These are phyloP conservation scores for Ilex aquifolium DNA, from an alignment of 257 asterid species.

Conservation along the genomic window DNA sequence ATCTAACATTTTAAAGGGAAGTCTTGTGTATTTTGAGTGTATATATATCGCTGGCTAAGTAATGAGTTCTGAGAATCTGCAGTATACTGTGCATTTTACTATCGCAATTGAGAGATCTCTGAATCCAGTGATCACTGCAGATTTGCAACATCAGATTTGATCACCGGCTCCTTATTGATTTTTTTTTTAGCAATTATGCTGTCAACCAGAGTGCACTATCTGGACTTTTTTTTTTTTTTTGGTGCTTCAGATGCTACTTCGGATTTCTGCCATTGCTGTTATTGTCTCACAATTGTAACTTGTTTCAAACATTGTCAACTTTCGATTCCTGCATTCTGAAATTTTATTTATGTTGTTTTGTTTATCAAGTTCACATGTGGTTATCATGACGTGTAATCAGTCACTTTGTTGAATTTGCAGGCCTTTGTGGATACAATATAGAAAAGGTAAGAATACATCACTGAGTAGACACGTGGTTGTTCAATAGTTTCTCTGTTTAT, in stretches of 20 bases:
- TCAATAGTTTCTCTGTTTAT: neutral
- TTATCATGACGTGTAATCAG: slow-evolving; percentile 19
- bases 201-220: too few species aligned
- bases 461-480: neutral
- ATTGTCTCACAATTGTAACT: neutral
- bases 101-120: too few species aligned
- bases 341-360: neutral
- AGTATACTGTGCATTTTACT: neutral
- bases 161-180: too few species aligned
- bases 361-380: slow-evolving; percentile 13
- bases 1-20: neutral
- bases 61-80: neutral
- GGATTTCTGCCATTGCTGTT: neutral
- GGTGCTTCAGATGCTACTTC: neutral
- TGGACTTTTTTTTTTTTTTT: too few species aligned
- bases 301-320: neutral
- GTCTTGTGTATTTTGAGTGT: neutral
- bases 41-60: neutral
- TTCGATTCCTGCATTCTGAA: neutral
- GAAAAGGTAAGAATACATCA: slow-evolving; percentile 43
- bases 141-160: too few species aligned
- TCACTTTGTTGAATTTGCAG: slow-evolving; percentile 42
- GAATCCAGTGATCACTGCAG: too few species aligned
- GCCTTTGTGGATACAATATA: slow-evolving; percentile 76
- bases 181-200: too few species aligned